Evolutionary conservation across 1,284 basidiomycete genomes (phyloP), one percentile per base, ranked within the genome.

Genomic region (Gomphus bonarii): DNA sequence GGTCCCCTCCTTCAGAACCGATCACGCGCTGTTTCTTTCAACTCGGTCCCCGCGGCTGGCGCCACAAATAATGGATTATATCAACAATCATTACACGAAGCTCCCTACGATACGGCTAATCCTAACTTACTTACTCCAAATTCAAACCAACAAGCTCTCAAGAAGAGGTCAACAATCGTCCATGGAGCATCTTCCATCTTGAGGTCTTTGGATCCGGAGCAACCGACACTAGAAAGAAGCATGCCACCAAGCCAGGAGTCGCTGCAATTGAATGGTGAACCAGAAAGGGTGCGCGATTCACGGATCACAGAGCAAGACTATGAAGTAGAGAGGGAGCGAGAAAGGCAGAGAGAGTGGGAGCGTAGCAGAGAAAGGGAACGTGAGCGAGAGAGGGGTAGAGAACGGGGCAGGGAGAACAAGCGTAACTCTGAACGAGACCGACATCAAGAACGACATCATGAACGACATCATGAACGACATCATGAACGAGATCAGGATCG

Each of bases 321-420:
- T 20, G 63, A 66, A 38, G 60, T 60, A 22, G 68, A 65, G 1
- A 63, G 59, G 46, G 61, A 62, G 16, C 65, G 70, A 38, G 54
- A 56, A 60, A 50, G 63, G 57, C 57, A 58, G 36, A 30, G 18
- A 31, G 46, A 50, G 12, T 35, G 42, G 22, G 43, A 50, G 48
- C 42, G 44, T 14, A 8, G 43, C 20, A 48, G 31, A 28, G 44
- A 55, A 36, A 36, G 44, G 25, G 44, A 55, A 35, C 36, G 58
- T 9, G 58, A 59, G 28, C 43, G 28, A 11, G 47, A 56, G 16
- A 22, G 40, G 22, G 40, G 31, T 54, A 38, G 63, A 63, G 40
- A 62, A 67, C 42, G 28, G 40, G 58, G 51, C 31, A 31, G 50
- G 33, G 31, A 51, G 22, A 11, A 68, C 65, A 62, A 69, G 64